A percentile compares a stretch with the other conserved stretches of the same genome.
Evolutionary conservation across 306 rosid genomes (phyloP).

Genomic region (Senna tora): DNA sequence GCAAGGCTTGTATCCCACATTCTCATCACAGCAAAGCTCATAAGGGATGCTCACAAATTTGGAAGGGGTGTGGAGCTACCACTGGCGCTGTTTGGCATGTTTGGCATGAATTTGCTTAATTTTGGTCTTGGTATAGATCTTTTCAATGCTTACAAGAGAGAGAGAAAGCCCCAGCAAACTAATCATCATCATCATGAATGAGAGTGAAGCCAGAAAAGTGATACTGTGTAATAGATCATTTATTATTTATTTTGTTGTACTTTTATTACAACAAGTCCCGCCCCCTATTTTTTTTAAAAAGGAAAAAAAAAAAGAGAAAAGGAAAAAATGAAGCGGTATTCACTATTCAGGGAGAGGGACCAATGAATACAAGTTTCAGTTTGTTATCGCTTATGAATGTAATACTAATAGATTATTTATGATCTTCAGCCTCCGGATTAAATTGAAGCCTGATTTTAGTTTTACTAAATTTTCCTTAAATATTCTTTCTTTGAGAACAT

Average conservation of each 20-base stretch:
- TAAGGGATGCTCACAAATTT: conserved; percentile 74
- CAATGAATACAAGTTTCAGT: background rate
- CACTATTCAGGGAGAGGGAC: background rate
- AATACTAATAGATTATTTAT: conserved; percentile 11
- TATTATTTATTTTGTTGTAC: conserved; percentile 31
- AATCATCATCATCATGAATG: conserved; percentile 49
- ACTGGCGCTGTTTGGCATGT: conserved; percentile 84
- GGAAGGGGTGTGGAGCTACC: conserved; percentile 84
- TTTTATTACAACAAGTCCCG: background rate
- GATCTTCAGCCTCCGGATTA: background rate
- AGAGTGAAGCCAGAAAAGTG: conserved; percentile 33
- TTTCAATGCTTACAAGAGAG: conserved; percentile 71
- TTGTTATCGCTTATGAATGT: background rate
- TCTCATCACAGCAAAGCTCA: conserved; percentile 81
- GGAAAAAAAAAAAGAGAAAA: too few species aligned
- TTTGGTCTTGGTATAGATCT: conserved; percentile 85
- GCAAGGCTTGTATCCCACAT: conserved; percentile 71
- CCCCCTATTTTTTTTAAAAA: background rate
- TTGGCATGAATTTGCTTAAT: conserved; percentile 87
- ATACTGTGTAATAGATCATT: conserved; percentile 6
- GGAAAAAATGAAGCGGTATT: background rate
- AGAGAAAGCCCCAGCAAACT: conserved; percentile 43
- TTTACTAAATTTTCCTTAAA: too few species aligned
- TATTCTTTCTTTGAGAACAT: too few species aligned
- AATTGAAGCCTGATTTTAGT: background rate